Evolutionary conservation across 2,329 filamentous ascomycete genomes (phyloP), one percentile per base, ranked within the genome.

Genomic region (Monosporascus sp.): DNA sequence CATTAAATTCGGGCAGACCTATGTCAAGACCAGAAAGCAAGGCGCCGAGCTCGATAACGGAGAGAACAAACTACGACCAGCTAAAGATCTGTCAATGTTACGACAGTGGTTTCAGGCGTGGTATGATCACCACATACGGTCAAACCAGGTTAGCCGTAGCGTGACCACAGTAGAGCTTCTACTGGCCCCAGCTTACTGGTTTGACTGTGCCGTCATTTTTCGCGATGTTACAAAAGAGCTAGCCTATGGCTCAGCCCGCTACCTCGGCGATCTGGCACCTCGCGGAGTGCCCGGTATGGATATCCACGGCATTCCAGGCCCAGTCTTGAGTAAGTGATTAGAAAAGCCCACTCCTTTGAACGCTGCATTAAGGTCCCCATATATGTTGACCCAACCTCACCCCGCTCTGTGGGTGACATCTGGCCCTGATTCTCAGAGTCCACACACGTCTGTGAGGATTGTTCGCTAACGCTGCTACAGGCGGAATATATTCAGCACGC

Each of bases 121-220:
- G 24, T 38, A 41, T 31, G 48, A 24, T n/a, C n/a, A 49, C 40
- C 11, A 6, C 27, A 3, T 31, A 31, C 27, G 8, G 27, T 11
- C 27, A 31, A 9, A 11, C 3, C 27, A 14, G 5, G 27, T 9
- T 31, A 9, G 8, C 27, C 9, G 9, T 31, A 31, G 27, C 11
- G 8, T 11, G 27, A 11, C 9, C 9, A 31, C 9, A 9, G 20
- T 1, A 11, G 20, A 26, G 14, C 7, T 20, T n/a, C 37, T 52
- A n/a, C 48, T 31, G 24, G 41, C 31, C 9, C 53, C 47, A 8
- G 53, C 53, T 26, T 52, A 50, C 22, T 52, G 41, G 41, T 50
- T 52, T n/a, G 53, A 52, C 40, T 50, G 36, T 26, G 26, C 38
- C 8, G 20, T 48, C 22, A 46, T 52, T 20, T 43, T 52, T 34